Percentiles rank a stretch among this genome's conserved stretches.
phyloP scores from a whole-genome alignment of 176 grass and related monocot genomes.

The Areca catechu region DNA sequence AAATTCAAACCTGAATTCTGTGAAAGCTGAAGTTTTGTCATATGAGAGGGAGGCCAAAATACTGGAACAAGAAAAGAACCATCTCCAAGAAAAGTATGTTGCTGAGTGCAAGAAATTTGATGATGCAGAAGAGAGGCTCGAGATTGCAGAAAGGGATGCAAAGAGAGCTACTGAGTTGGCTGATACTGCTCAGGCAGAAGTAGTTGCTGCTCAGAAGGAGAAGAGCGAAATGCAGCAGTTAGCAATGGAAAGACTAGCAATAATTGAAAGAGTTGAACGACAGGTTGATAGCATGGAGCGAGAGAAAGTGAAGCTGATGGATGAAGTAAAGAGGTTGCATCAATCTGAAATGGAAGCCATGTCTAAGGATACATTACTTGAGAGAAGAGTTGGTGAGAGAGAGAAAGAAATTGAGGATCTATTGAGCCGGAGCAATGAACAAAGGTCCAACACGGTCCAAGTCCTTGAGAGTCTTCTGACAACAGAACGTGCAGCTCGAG shows the following conservation, averaged over 20 bases:
- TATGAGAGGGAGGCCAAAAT: conserved; percentile 66
- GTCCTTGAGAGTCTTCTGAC: conserved; percentile 56
- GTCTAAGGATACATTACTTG: conserved; percentile 43
- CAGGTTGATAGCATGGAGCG: conserved; percentile 42
- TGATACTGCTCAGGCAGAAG: conserved; percentile 46
- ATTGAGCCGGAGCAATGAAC: conserved; percentile 53
- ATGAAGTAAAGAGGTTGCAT: conserved; percentile 41
- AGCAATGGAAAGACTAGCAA: conserved; percentile 49
- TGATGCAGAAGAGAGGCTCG: conserved; percentile 43
- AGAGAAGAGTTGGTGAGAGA: conserved; percentile 53
- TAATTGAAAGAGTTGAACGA: conserved; percentile 55
- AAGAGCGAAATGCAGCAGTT: conserved; percentile 45
- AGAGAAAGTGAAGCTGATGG: conserved; percentile 46
- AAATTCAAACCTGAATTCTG: conserved; percentile 34
- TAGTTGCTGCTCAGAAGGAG: conserved; percentile 36
- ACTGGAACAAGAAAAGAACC: conserved; percentile 72
- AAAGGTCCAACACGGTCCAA: conserved; percentile 63
- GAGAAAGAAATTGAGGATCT: conserved; percentile 64
- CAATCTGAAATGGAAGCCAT: conserved; percentile 47
- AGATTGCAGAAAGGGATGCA: conserved; percentile 45
- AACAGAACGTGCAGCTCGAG: conserved; percentile 53
- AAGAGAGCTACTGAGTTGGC: conserved; percentile 46
- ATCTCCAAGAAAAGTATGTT: conserved; percentile 62
- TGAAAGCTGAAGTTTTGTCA: conserved; percentile 36
- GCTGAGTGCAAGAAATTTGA: conserved; percentile 61